Conservation (phyloP, 768 basidiomycete species). For the Lactarius sp. region DNA sequence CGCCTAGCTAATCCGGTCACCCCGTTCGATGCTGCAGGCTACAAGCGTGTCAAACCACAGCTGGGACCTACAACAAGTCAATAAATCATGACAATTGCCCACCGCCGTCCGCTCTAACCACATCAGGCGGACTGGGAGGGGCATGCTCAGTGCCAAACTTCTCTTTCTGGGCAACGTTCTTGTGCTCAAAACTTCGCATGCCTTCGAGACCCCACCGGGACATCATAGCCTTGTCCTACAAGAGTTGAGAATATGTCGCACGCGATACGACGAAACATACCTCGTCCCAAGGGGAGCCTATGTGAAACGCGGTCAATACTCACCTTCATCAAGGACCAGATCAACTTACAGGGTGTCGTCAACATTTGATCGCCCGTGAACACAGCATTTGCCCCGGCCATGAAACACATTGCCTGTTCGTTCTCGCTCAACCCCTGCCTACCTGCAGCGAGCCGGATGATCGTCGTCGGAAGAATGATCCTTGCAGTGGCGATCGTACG, state of each 20-base stretch:
- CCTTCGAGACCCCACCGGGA: slow-evolving; percentile 86
- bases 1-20: neutral
- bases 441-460: slow-evolving; percentile 93
- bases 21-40: neutral
- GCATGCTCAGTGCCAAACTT: slow-evolving; percentile 26
- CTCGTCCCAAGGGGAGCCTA: slow-evolving; percentile 94
- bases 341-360: slow-evolving; percentile 83
- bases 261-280: slow-evolving; percentile 34
- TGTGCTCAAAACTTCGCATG: slow-evolving; percentile 85
- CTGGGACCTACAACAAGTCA: neutral
- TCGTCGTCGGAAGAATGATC: slow-evolving; percentile 85
- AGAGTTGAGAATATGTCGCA: neutral
- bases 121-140: neutral
- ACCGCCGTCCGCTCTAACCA: neutral
- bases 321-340: slow-evolving; percentile 9
- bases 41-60: neutral
- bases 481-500: slow-evolving; percentile 95
- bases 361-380: slow-evolving; percentile 99
- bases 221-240: slow-evolving; percentile 91
- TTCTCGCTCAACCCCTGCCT: slow-evolving; percentile 83
- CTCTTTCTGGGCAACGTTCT: slow-evolving; percentile 53
- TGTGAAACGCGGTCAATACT: slow-evolving; percentile 9
- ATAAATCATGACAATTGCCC: neutral
- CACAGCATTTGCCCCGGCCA: slow-evolving; percentile 97
- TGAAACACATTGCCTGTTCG: slow-evolving; percentile 96